Evolutionary conservation across 768 basidiomycete species (phyloP).

Genomic region (Boletus rubropictus): DNA sequence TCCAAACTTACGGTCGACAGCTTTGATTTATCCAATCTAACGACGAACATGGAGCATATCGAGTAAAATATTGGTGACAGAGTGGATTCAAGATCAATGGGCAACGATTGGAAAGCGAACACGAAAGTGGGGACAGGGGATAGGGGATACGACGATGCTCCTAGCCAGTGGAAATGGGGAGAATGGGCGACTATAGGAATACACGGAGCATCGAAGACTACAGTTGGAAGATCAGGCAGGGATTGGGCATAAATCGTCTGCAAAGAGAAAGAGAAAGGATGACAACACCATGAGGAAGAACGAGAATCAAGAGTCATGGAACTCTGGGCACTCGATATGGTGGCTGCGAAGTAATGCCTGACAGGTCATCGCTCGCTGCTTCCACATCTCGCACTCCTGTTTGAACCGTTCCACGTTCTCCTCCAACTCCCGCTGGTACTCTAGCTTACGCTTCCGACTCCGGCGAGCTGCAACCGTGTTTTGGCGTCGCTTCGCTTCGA

Average conservation of each 20-base stretch:
- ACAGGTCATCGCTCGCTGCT: constrained; percentile 42
- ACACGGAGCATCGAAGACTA: constrained; percentile 44
- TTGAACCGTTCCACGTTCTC: constrained; percentile 46
- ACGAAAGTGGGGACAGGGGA: constrained; percentile 1
- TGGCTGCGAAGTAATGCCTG: constrained; percentile 53
- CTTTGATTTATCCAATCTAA: constrained; percentile 1
- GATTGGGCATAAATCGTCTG: constrained; percentile 1
- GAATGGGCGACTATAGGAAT: constrained; percentile 23
- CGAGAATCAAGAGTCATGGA: constrained; percentile 28
- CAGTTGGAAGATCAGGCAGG: constrained; percentile 9
- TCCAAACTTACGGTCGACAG: neutral
- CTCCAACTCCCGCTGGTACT: constrained; percentile 64
- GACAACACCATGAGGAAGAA: neutral
- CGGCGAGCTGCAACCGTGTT: constrained; percentile 85
- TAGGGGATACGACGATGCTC: constrained; percentile 52
- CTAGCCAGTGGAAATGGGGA: constrained; percentile 41
- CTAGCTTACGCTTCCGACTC: constrained; percentile 67
- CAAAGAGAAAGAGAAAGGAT: constrained; percentile 8
- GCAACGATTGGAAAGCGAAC: neutral
- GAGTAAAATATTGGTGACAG: constrained; percentile 1
- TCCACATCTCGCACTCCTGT: constrained; percentile 60
- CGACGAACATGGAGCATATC: constrained; percentile 2
- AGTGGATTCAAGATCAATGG: constrained; percentile 1
- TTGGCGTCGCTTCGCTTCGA: constrained; percentile 71
- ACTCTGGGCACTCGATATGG: constrained; percentile 51